Percentiles rank a stretch among this genome's conserved stretches.
Evolutionary conservation across 805 yeast genomes (phyloP).

Genomic region (Wickerhamiella domercqiae): DNA sequence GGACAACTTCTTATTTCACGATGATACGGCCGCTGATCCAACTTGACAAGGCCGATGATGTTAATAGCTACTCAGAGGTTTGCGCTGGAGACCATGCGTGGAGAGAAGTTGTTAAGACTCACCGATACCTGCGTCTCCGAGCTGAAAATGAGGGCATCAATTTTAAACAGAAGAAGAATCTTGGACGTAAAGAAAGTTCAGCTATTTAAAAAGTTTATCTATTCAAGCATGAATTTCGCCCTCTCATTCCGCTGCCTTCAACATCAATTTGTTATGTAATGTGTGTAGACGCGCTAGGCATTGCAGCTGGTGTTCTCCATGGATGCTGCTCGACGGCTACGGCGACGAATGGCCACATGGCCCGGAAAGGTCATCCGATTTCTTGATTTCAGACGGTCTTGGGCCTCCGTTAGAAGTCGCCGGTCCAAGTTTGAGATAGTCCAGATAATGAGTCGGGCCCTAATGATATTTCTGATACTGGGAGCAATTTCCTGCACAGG

Average conservation of each 20-base stretch:
- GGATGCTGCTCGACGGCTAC: background rate
- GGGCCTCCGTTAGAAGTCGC: background rate
- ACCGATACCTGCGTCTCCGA: slow-evolving; percentile 3
- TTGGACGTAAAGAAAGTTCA: background rate
- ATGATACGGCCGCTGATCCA: slow-evolving; percentile 7
- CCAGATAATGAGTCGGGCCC: slow-evolving; percentile 25
- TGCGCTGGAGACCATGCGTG: slow-evolving; percentile 7
- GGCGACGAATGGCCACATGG: background rate
- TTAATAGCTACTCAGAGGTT: slow-evolving; percentile 1
- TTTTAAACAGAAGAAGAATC: background rate
- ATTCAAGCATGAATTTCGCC: too few species aligned
- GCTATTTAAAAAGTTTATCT: too few species aligned
- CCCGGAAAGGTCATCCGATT: background rate
- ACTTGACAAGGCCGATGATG: slow-evolving; percentile 1
- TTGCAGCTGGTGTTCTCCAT: background rate
- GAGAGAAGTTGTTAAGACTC: slow-evolving; percentile 5
- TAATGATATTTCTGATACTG: slow-evolving; percentile 23
- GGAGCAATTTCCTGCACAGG: slow-evolving; percentile 61
- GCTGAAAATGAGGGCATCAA: background rate
- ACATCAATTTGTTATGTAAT: background rate
- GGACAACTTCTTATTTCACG: slow-evolving; percentile 5
- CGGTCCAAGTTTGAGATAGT: background rate
- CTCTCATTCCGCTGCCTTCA: background rate
- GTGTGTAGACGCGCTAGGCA: background rate
- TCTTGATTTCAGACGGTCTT: background rate